Percentiles rank a stretch among this genome's conserved stretches.
Conservation (phyloP, 2,329 filamentous ascomycete species). For the Falciphora oryzae region DNA sequence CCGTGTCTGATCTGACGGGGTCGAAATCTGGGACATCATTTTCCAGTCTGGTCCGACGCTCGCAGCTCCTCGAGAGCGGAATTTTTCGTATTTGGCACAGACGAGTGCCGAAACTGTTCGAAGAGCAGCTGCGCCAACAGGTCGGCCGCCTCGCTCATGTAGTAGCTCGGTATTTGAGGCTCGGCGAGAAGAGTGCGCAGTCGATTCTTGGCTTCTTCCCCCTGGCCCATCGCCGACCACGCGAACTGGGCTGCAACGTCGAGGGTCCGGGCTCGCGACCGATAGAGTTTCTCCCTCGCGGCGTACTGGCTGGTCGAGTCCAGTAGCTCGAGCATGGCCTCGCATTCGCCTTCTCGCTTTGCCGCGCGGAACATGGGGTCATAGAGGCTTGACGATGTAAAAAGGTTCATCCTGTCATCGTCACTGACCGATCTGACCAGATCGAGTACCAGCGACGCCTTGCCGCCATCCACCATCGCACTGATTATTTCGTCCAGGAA, state of each 20-base stretch:
- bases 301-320: background rate
- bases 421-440: background rate
- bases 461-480: background rate
- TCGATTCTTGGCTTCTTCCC: background rate
- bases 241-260: slow-evolving; percentile 1
- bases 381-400: background rate
- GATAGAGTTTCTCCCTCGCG: background rate
- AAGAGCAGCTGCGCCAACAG: slow-evolving; percentile 5
- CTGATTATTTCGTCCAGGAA: background rate
- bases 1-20: slow-evolving; percentile 6
- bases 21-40: background rate
- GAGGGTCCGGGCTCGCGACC: background rate
- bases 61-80: background rate
- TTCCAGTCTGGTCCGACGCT: background rate
- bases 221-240: background rate
- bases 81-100: background rate
- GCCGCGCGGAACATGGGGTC: background rate
- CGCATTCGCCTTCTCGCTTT: background rate
- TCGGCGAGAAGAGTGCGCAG: slow-evolving; percentile 8
- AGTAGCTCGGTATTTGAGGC: background rate
- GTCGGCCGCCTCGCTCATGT: background rate
- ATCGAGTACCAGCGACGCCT: background rate
- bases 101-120: slow-evolving; percentile 7
- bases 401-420: background rate
- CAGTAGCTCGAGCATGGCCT: slow-evolving; percentile 3